Evolutionary conservation across 345 rosid species (phyloP), one percentile per base, ranked within the genome.

Genomic region (Salix suchowensis): DNA sequence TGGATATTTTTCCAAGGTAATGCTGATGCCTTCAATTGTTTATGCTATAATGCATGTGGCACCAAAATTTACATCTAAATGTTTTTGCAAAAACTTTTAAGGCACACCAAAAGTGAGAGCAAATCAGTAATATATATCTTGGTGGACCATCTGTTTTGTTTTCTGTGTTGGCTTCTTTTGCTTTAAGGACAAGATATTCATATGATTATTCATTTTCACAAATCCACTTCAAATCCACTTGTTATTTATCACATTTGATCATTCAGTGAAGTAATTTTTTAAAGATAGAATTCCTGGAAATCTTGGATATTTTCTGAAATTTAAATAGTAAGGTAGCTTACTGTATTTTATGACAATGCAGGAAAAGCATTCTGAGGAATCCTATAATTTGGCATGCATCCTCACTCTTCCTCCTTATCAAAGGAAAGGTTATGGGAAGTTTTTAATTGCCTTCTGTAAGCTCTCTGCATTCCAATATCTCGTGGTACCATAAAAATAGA

Each of bases 321-420:
- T 58, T 30, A 13, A 23, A 70, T 28, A 18, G 21, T 21, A 3
- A 32, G 10, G 30, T 39, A 26, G 24, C 62, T 62, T 40, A 70
- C 4, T 68, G 1, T 42, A 55, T 28, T 8, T 42, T 71, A 23
- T 39, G 54, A 4, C 74, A 34, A 34, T 85, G 70, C 94, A 93
- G 98, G 99, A 93, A 85, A 96, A 93, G 76, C 99, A 96, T 81
- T 96, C 99, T 0, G 98, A 96, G 83, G 99, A 96, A 82, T 89
- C 99, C 14, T 96, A 91, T 85, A 96, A 96, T 86, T 84, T 96
- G 87, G 99, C 99, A 55, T 94, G 98, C 81, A 96, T 96, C 77
- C 93, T 93, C 74, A 95, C 98, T 1, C 97, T 95, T 80, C 98
- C 98, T 75, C 97, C 97, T 36, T 95, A 95, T 78, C 98, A 95